Evolutionary conservation across 352 stramenopile species (phyloP).

Genomic region (Globisporangium radiosum): DNA sequence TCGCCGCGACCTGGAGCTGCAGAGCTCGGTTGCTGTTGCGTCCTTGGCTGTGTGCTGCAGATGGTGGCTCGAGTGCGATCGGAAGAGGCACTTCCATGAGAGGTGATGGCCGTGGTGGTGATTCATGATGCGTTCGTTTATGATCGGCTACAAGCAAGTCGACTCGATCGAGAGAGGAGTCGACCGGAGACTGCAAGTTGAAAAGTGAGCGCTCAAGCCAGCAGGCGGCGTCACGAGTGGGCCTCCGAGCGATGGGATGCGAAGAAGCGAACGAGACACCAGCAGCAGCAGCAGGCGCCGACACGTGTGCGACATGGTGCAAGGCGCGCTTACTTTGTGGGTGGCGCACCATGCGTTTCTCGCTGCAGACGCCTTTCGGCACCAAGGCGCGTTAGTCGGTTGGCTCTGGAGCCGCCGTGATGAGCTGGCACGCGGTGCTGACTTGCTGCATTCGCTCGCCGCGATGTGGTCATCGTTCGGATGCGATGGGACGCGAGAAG

Average conservation of each 20-base stretch:
- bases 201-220: not conserved
- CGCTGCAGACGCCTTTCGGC: not conserved
- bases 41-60: not conserved
- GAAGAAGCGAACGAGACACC: no score
- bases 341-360: not conserved
- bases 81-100: conserved; percentile 14
- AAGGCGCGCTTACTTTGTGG: not conserved
- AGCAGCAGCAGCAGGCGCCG: no score
- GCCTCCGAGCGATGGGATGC: not conserved
- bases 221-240: not conserved
- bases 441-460: not conserved
- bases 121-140: not conserved
- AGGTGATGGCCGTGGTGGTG: conserved; percentile 22
- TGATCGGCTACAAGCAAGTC: not conserved
- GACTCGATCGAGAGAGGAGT: not conserved
- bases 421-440: not conserved
- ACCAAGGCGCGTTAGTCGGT: not conserved
- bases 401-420: not conserved
- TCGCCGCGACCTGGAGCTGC: not conserved
- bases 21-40: not conserved
- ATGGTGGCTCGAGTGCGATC: not conserved
- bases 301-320: not conserved
- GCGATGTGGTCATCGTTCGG: no score
- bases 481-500: not conserved
- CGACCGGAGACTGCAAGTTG: not conserved